Evolutionary conservation across 768 basidiomycete species (phyloP), one percentile per base, ranked within the genome.

Genomic region (Lactarius indigo): DNA sequence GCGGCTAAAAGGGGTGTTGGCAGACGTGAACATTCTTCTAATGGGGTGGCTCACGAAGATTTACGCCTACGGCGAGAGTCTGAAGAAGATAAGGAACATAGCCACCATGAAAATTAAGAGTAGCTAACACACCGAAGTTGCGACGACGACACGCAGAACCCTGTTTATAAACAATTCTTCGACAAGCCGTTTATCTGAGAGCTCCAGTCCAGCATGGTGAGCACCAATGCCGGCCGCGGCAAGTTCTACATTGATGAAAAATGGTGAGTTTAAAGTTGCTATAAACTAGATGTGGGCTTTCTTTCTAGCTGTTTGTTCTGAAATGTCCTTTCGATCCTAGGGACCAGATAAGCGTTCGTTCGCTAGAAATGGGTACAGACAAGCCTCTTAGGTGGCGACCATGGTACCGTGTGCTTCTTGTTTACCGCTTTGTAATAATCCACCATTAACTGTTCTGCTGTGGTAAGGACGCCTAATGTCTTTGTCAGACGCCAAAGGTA

Each of bases 41-140:
- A 28, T 15, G 61, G 57, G 41, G 28, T 12, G 23, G 79, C 87
- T 69, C 73, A 93, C 93, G 97, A 62, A 98, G 81, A 74, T 99
- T 98, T 39, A 98, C 94, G 1, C 97, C 96, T 44, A 98, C 94
- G 0, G 97, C 96, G 30, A 99, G 81, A 17, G 96, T 98, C 91
- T 96, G 71, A 2, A 66, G 63, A 50, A 52, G 33, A 44, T 64
- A 35, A 42, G 73, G 20, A 71, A 47, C n/a, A 58, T 42, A 35
- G 37, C 18, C 39, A 39, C 54, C 52, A 41, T 42, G 54, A 33
- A 10, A 47, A 26, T 56, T 47, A 2, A 61, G 30, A 59, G 52
- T 47, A 30, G 8, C 56, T 42, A 33, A 76, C 88, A 59, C 70
- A 94, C 94, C 18, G 93, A 97, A 28, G 92, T 98, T 9, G 90